Evolutionary conservation across 2,329 filamentous ascomycete species (phyloP).

Genomic region (Phialophora verrucosa): DNA sequence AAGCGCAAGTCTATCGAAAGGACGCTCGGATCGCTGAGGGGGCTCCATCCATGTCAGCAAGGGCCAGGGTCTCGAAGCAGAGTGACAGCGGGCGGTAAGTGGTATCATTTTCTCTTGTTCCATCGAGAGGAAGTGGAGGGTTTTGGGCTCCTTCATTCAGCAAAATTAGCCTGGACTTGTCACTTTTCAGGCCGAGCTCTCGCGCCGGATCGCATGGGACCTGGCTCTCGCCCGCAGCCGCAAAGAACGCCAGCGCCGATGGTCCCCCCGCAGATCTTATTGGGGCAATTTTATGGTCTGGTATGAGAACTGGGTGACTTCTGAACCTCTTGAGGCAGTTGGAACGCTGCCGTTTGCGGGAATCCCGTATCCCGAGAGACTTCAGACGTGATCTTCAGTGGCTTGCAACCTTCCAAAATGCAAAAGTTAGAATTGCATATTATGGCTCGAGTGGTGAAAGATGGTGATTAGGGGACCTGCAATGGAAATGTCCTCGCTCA

Average conservation of each 20-base stretch:
- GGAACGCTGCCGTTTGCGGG: background rate
- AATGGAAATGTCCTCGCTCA: conserved; percentile 1
- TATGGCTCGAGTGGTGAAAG: background rate
- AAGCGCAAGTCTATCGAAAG: conserved; percentile 4
- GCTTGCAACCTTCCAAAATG: background rate
- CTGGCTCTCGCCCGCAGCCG: conserved; percentile 17
- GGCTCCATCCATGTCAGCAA: background rate
- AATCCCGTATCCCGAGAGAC: background rate
- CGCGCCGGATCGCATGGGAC: conserved; percentile 14
- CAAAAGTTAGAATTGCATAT: background rate
- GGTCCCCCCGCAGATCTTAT: background rate
- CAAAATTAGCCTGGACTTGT: conserved; percentile 3
- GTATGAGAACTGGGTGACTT: background rate
- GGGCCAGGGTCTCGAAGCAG: background rate
- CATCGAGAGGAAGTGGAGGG: background rate
- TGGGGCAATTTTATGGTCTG: background rate
- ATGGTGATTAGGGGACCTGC: background rate
- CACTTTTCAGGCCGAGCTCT: background rate
- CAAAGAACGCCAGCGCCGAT: background rate
- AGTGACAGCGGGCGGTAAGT: background rate
- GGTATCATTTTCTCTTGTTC: background rate
- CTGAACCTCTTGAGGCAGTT: background rate
- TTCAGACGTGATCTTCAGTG: background rate
- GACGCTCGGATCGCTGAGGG: background rate
- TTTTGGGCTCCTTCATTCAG: background rate